Conservation (phyloP, 139 green algal species). For the Chlorella sp. region DNA sequence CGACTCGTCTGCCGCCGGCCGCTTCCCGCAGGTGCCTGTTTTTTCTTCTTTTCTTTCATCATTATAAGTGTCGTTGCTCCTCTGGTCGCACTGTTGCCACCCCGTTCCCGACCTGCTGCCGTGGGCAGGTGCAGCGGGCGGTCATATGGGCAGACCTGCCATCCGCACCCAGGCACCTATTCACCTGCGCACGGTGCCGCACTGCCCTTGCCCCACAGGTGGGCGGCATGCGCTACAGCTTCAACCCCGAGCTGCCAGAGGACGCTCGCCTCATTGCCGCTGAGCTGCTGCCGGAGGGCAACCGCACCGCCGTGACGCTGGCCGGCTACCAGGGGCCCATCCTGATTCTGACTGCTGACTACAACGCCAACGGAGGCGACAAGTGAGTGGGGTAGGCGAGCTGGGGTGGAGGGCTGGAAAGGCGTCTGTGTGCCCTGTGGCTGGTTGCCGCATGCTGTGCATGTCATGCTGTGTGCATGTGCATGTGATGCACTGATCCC, state of each 20-base stretch:
- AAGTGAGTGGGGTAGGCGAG: neutral
- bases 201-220: neutral
- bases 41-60: neutral
- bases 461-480: too few relatives aligned
- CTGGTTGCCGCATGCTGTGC: too few relatives aligned
- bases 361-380: constrained; percentile 9
- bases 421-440: too few relatives aligned
- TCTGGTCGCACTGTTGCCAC: neutral
- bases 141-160: too few relatives aligned
- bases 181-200: neutral
- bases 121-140: neutral
- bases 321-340: neutral
- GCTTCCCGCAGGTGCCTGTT: constrained; percentile 7
- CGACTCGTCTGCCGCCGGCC: neutral
- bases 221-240: constrained; percentile 1
- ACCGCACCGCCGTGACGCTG: neutral
- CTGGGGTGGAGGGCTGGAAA: too few relatives aligned
- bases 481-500: too few relatives aligned
- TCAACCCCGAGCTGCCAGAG: neutral
- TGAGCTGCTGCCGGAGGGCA: neutral
- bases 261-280: constrained; percentile 9
- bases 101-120: neutral
- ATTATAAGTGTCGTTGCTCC: neutral
- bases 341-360: neutral
- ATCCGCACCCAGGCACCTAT: neutral